Conservation (phyloP, 139 green algal species). For the Coccomyxa sp. region DNA sequence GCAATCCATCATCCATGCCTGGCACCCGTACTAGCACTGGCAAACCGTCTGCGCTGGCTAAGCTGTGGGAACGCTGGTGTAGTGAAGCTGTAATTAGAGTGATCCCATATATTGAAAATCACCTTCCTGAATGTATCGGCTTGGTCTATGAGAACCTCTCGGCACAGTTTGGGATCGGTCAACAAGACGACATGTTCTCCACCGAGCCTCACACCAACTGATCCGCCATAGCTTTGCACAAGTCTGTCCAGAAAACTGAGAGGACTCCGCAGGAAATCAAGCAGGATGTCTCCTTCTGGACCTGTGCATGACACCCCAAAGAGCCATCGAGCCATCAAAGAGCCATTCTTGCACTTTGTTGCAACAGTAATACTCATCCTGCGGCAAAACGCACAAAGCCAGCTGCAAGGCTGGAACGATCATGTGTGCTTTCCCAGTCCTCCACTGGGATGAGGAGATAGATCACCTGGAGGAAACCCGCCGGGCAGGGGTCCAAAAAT, state of each 20-base stretch:
- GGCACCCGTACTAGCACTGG: no score
- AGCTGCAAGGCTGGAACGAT: neutral
- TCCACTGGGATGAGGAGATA: neutral
- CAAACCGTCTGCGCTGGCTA: no score
- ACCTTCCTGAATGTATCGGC: conserved; percentile 30
- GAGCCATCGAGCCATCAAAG: neutral
- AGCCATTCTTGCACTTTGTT: neutral
- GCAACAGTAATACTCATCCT: neutral
- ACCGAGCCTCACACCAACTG: conserved; percentile 71
- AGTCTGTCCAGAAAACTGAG: conserved; percentile 53
- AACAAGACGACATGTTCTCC: conserved; percentile 78
- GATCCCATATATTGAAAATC: no score
- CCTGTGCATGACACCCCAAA: conserved; percentile 25
- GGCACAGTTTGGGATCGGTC: conserved; percentile 31
- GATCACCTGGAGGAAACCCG: neutral
- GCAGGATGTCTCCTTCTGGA: conserved; percentile 55
- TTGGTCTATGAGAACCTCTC: conserved; percentile 30
- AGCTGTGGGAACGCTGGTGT: no score
- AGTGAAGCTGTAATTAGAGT: no score
- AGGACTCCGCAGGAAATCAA: conserved; percentile 56
- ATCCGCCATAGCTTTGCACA: conserved; percentile 34
- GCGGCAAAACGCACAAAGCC: no score
- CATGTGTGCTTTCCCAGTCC: neutral
- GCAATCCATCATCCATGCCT: neutral
- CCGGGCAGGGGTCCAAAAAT: neutral